Percentiles rank a stretch among this genome's conserved stretches.
These are phyloP conservation scores for Camelina hispida DNA, from an alignment of 345 rosid genomes.

Conservation along the genomic window DNA sequence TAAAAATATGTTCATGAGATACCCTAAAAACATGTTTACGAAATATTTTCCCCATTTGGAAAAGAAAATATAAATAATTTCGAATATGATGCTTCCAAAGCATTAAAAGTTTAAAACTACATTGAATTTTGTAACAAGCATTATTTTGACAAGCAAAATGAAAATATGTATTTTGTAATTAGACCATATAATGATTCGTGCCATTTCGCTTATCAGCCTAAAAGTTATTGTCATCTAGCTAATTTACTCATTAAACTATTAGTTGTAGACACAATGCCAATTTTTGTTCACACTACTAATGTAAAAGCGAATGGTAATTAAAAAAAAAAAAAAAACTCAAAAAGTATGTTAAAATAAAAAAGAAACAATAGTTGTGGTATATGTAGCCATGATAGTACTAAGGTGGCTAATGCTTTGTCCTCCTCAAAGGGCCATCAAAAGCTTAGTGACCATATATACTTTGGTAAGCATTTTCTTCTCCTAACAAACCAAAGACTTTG, in stretches of 20 bases:
- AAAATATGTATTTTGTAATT: neutral
- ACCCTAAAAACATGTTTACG: slow-evolving; percentile 9
- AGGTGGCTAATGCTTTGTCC: slow-evolving; percentile 33
- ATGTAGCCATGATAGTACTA: slow-evolving; percentile 26
- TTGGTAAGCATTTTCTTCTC: slow-evolving; percentile 56
- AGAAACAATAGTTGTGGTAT: slow-evolving; percentile 15
- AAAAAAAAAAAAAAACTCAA: neutral
- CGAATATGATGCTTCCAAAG: neutral
- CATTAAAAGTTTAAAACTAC: neutral
- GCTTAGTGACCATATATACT: slow-evolving; percentile 44
- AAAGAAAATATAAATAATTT: too few species aligned
- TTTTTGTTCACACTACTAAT: neutral
- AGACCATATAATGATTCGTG: neutral
- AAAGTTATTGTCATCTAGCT: neutral
- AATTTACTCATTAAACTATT: neutral
- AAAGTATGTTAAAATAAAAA: slow-evolving; percentile 13
- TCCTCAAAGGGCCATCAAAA: slow-evolving; percentile 51
- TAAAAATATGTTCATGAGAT: neutral
- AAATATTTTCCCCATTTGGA: neutral
- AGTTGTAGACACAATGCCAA: slow-evolving; percentile 1
- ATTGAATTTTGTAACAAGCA: neutral
- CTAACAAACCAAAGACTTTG: slow-evolving; percentile 68
- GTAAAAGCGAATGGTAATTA: neutral
- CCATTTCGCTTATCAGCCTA: neutral
- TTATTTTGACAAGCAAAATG: too few species aligned